Percentiles rank a stretch among this genome's conserved stretches.
Evolutionary conservation across 2,329 filamentous ascomycete species (phyloP).

Genomic region (Scedosporium boydii): DNA sequence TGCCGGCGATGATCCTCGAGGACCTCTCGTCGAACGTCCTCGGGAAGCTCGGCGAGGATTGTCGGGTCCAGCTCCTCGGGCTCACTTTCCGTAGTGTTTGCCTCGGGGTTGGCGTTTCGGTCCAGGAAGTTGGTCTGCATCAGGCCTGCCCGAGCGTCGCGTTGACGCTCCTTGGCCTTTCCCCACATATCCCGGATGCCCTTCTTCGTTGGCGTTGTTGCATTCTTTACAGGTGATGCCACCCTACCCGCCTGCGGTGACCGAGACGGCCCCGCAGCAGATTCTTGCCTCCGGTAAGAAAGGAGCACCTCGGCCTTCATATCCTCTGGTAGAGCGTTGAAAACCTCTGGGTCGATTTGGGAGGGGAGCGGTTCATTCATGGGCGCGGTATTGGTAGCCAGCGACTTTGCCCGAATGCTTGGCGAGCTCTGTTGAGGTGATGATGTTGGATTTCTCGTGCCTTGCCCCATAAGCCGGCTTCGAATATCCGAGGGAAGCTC

Average conservation of each 20-base stretch:
- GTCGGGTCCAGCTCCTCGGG: constrained; percentile 48
- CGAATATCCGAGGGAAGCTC: constrained; percentile 80
- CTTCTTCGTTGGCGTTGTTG: constrained; percentile 58
- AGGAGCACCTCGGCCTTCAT: constrained; percentile 75
- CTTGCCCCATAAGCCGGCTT: constrained; percentile 59
- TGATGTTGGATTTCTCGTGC: constrained; percentile 12
- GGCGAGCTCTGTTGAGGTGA: constrained; percentile 19
- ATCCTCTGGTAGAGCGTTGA: constrained; percentile 74
- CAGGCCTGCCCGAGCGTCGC: constrained; percentile 48
- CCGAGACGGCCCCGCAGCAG: constrained; percentile 23
- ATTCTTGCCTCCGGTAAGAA: constrained; percentile 45
- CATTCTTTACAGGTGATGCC: constrained; percentile 28
- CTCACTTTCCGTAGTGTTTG: background rate
- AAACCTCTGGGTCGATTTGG: constrained; percentile 76
- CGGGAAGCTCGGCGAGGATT: constrained; percentile 74
- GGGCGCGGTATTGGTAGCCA: constrained; percentile 17
- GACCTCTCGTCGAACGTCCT: constrained; percentile 70
- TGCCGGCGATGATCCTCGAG: constrained; percentile 52
- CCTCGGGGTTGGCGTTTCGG: constrained; percentile 22
- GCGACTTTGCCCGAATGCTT: constrained; percentile 17
- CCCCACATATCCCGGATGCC: constrained; percentile 31
- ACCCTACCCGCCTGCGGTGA: background rate
- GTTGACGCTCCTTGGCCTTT: constrained; percentile 39
- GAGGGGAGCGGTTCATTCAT: constrained; percentile 53
- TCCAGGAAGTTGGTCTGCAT: constrained; percentile 68